A percentile compares a stretch with the other conserved stretches of the same genome.
Evolutionary conservation across 257 asterid genomes (phyloP).

Genomic region (Lycium barbarum): DNA sequence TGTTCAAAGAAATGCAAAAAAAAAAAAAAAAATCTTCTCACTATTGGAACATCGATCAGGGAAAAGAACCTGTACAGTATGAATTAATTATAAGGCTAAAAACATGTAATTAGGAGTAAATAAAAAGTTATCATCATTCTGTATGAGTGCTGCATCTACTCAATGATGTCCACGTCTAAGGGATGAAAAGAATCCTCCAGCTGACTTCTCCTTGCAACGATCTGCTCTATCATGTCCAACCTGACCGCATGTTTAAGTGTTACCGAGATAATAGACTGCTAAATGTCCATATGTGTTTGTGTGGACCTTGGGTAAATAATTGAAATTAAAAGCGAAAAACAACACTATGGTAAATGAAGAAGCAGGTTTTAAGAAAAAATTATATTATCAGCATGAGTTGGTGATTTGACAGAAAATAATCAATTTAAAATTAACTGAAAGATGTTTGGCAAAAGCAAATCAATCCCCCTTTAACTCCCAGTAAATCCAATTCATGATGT

Average conservation of each 20-base stretch:
- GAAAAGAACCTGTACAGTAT: slow-evolving; percentile 41
- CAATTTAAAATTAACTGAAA: neutral
- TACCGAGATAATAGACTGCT: neutral
- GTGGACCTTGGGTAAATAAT: neutral
- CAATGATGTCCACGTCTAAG: slow-evolving; percentile 75
- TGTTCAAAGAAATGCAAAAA: neutral
- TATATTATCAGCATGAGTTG: neutral
- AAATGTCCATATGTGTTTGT: neutral
- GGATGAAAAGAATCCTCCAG: slow-evolving; percentile 88
- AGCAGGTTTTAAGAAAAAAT: neutral
- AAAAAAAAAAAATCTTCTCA: neutral
- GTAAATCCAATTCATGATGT: neutral
- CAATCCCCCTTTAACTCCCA: neutral
- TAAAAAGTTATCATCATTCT: neutral
- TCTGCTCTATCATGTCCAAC: slow-evolving; percentile 77
- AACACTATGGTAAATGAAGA: neutral
- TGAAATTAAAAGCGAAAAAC: neutral
- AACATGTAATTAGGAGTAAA: neutral
- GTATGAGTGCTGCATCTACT: slow-evolving; percentile 25
- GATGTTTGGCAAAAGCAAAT: neutral
- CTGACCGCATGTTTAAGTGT: slow-evolving; percentile 46
- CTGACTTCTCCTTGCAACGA: slow-evolving; percentile 72
- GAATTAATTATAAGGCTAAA: slow-evolving; percentile 20
- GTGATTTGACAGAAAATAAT: slow-evolving; percentile 2
- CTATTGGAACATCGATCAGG: neutral